Evolutionary conservation across 208 protist genomes (phyloP).

Genomic region (Leishmania gerbilli): DNA sequence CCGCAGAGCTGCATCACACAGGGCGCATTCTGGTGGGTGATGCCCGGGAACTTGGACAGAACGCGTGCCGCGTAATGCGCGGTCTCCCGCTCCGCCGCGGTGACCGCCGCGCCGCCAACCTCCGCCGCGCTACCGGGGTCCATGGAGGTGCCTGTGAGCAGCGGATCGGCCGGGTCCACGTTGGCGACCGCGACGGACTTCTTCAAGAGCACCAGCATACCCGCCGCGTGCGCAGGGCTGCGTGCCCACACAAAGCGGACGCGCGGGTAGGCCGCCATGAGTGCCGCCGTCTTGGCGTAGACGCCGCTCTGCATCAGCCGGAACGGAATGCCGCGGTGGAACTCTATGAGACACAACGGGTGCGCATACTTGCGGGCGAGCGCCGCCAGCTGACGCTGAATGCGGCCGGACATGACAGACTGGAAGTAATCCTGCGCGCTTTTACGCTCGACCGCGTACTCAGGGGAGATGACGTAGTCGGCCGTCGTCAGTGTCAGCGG

Average conservation of each 20-base stretch:
- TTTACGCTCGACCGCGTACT: constrained; percentile 85
- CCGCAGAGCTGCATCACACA: constrained; percentile 75
- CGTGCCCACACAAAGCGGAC: constrained; percentile 76
- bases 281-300: constrained; percentile 56
- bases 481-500: constrained; percentile 79
- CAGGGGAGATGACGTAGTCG: constrained; percentile 84
- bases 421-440: constrained; percentile 75
- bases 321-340: constrained; percentile 60
- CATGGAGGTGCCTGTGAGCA: constrained; percentile 50
- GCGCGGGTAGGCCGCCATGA: constrained; percentile 66
- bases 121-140: constrained; percentile 30
- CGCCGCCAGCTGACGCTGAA: constrained; percentile 69
- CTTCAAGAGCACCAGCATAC: constrained; percentile 72
- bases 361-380: constrained; percentile 63
- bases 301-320: constrained; percentile 48
- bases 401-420: constrained; percentile 73
- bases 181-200: constrained; percentile 51
- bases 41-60: constrained; percentile 74
- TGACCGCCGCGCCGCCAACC: constrained; percentile 21
- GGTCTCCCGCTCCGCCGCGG: constrained; percentile 36
- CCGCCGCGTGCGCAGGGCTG: constrained; percentile 70
- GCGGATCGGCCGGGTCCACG: constrained; percentile 60
- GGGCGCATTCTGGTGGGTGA: constrained; percentile 57
- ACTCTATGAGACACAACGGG: constrained; percentile 81
- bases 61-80: constrained; percentile 76